Evolutionary conservation across 2,329 filamentous ascomycete species (phyloP).

Genomic region (Periconia digitata): DNA sequence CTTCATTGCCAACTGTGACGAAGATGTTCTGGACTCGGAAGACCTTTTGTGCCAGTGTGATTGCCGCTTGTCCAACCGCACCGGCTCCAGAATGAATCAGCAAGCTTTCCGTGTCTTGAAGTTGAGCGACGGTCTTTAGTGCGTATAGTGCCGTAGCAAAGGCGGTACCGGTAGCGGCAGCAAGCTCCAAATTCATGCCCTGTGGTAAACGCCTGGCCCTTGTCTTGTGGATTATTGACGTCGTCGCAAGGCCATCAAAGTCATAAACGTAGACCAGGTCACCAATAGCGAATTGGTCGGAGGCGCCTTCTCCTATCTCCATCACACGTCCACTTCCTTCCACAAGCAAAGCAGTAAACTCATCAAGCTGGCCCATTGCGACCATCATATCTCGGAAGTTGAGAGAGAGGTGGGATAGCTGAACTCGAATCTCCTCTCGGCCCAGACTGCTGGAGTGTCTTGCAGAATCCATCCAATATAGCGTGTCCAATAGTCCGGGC

Average conservation of each 20-base stretch:
- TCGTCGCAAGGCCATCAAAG: not conserved
- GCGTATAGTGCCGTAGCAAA: conserved; percentile 20
- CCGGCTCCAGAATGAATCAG: conserved; percentile 29
- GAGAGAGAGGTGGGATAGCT: conserved; percentile 13
- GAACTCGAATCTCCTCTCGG: conserved; percentile 14
- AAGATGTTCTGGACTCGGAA: conserved; percentile 18
- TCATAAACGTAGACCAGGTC: not conserved
- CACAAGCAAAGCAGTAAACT: not conserved
- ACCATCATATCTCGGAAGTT: conserved; percentile 21
- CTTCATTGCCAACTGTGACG: conserved; percentile 14
- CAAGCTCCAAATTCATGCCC: conserved; percentile 12
- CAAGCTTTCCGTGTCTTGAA: conserved; percentile 32
- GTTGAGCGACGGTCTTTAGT: conserved; percentile 21
- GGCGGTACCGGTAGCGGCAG: conserved; percentile 12
- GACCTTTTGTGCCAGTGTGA: conserved; percentile 15
- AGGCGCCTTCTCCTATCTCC: not conserved
- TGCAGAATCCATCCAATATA: conserved; percentile 12
- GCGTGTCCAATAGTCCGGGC: not conserved
- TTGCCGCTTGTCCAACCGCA: conserved; percentile 24
- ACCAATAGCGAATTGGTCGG: conserved; percentile 4
- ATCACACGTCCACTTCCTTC: not conserved
- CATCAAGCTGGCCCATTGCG: conserved; percentile 1
- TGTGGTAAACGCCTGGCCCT: conserved; percentile 3
- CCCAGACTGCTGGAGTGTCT: not conserved
- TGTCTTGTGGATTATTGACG: not conserved